Base-by-base conservation (phyloP, 768 basidiomycete genomes). In the Agaricus bisporus region DNA sequence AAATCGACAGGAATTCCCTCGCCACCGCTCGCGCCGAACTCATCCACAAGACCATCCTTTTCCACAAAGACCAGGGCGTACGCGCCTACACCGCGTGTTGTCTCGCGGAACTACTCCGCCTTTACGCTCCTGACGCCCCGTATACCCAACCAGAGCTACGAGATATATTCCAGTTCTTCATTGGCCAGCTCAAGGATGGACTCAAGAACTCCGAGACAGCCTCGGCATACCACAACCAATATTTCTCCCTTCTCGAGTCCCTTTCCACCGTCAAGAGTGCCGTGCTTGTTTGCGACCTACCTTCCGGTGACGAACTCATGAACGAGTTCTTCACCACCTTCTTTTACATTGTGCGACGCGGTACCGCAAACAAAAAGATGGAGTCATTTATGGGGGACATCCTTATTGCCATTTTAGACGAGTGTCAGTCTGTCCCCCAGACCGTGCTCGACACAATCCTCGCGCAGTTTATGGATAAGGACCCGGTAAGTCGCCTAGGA, bases 121-220 rank as follows among this genome's bases (percentile, higher is more conserved):
- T 98, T 37, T 98, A 92, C 66, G 97, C 97, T 1, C 97, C 97
- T 1, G 93, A 98, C 67, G 95, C 97, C 20, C 97, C 97, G 11
- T 98, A 95, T 66, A 95, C 86, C 12, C 84, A 86, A 47, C 70
- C 78, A 45, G 91, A 98, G 66, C 82, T 98, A 35, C 79, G 90
- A 74, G 93, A 97, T 68, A 95, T 98, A 65, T 99, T 99, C 70
- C 84, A 93, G 61, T 98, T 99, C 77, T 91, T 98, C 79, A 85
- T 93, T 65, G 76, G 83, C 35, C 95, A 97, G 66, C 83, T 99
- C 53, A 72, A 77, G 2, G 76, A 75, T 1, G 86, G 85, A 1
- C 82, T 93, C 62, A 86, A 85, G 58, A 81, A 85, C 37, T 72
- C 83, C 0, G 90, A 95, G 52, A 78, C 86, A 0, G 80, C 91